phyloP scores from a whole-genome alignment of 1,284 basidiomycete genomes.

The Fomitopsis schrenkii region DNA sequence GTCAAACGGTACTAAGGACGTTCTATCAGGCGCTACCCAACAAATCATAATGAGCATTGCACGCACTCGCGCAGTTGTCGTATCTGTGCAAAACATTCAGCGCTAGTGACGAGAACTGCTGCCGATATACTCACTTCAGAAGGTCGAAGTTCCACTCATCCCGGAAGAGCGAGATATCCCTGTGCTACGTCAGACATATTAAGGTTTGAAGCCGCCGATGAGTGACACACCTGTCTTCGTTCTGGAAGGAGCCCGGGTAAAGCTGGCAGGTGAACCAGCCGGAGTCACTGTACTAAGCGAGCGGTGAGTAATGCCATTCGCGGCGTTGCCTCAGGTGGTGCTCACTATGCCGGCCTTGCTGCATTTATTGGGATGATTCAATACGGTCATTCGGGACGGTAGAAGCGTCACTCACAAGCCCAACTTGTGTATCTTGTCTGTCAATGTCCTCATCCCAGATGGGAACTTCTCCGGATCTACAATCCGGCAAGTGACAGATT shows the following conservation, averaged over 20 bases:
- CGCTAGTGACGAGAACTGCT: not conserved
- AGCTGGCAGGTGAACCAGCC: conserved; percentile 51
- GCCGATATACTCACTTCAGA: conserved; percentile 34
- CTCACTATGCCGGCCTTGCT: conserved; percentile 33
- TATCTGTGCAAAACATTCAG: conserved; percentile 26
- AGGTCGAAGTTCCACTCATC: conserved; percentile 50
- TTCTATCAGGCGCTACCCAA: not conserved
- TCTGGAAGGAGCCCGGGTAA: conserved; percentile 48
- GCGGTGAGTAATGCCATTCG: not conserved
- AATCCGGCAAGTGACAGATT: not conserved
- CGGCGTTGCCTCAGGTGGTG: not conserved
- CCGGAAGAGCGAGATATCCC: conserved; percentile 39
- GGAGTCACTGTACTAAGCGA: conserved; percentile 42
- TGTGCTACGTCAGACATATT: not conserved
- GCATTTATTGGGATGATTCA: not conserved
- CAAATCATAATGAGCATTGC: not conserved
- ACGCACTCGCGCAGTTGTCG: conserved; percentile 47
- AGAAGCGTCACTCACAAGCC: conserved; percentile 37
- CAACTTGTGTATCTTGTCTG: conserved; percentile 38
- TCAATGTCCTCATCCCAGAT: conserved; percentile 43
- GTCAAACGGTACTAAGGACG: conserved; percentile 41
- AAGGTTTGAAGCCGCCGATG: not conserved
- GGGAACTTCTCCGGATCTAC: conserved; percentile 32
- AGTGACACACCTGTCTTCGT: conserved; percentile 33
- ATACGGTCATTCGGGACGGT: not conserved